Percentiles rank a stretch among this genome's conserved stretches.
Conservation (phyloP, 148 eudicot genomes). For the Fagopyrum homotropicum region DNA sequence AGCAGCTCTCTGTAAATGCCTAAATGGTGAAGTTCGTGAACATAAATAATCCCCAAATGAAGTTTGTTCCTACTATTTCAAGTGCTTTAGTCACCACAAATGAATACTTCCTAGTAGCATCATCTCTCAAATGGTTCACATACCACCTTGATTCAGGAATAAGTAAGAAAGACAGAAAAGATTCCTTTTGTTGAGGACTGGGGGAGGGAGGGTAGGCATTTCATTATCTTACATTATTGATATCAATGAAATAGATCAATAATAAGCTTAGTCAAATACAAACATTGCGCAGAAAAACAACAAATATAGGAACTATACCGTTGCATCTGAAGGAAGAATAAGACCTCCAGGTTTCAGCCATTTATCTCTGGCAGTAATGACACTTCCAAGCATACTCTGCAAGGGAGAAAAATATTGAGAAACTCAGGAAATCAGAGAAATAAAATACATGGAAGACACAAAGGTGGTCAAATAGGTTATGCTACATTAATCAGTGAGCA, state of each 20-base stretch:
- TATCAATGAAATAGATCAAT: background rate
- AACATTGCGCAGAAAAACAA: background rate
- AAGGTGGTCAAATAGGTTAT: background rate
- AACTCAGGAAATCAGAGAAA: background rate
- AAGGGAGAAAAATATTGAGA: background rate
- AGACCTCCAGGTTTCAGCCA: conserved; percentile 99
- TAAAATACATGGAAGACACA: background rate
- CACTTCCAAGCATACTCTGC: conserved; percentile 99
- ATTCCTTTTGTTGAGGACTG: background rate
- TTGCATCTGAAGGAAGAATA: conserved; percentile 93
- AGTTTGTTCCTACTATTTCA: background rate
- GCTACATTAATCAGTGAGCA: background rate
- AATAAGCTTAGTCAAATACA: background rate
- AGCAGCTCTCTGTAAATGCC: no score
- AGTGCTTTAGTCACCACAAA: background rate
- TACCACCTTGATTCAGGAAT: background rate
- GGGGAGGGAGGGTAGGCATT: background rate
- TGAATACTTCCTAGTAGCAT: background rate
- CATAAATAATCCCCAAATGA: no score
- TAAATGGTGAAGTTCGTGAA: no score
- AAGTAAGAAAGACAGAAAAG: background rate
- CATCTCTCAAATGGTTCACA: background rate
- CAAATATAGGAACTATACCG: conserved; percentile 34
- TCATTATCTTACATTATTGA: background rate
- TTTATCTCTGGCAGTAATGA: conserved; percentile 90